These are phyloP conservation scores for Bombardia bombarda DNA, from an alignment of 495 filamentous ascomycete species.

Conservation along the genomic window DNA sequence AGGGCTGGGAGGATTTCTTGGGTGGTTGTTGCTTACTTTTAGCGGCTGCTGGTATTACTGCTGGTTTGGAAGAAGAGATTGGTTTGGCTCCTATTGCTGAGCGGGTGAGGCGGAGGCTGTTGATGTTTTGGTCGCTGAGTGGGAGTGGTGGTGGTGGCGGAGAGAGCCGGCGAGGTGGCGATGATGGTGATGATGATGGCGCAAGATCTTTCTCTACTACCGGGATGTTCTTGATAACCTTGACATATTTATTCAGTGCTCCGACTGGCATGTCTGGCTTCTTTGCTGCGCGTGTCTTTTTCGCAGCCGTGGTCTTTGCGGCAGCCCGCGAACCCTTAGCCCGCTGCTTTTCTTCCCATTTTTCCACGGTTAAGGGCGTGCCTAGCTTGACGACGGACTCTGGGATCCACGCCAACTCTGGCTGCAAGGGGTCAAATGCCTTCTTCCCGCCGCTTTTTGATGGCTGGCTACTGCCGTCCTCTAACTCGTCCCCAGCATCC, in stretches of 20 bases:
- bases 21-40: slow-evolving; percentile 22
- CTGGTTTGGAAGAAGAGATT: slow-evolving; percentile 5
- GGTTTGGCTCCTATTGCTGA: slow-evolving; percentile 2
- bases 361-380: slow-evolving; percentile 62
- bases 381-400: slow-evolving; percentile 63
- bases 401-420: slow-evolving; percentile 66
- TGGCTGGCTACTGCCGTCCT: slow-evolving; percentile 4
- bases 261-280: slow-evolving; percentile 16
- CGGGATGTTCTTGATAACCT: slow-evolving; percentile 24
- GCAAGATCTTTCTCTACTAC: neutral
- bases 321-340: slow-evolving; percentile 29
- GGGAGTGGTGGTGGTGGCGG: neutral
- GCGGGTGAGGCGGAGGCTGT: neutral
- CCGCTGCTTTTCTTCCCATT: slow-evolving; percentile 61
- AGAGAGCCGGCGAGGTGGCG: neutral
- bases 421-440: slow-evolving; percentile 59
- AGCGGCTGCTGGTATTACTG: no score
- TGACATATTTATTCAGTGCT: slow-evolving; percentile 30
- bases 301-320: slow-evolving; percentile 15
- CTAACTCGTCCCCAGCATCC: slow-evolving; percentile 35
- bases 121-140: neutral
- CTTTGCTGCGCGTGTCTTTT: slow-evolving; percentile 17
- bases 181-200: slow-evolving; percentile 3
- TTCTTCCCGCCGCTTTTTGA: slow-evolving; percentile 35
- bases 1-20: slow-evolving; percentile 20